A percentile compares a stretch with the other conserved stretches of the same genome.
These are phyloP conservation scores for Rhipidocladum racemiflorum DNA, from an alignment of 176 grass and related monocot genomes.

Conservation along the genomic window DNA sequence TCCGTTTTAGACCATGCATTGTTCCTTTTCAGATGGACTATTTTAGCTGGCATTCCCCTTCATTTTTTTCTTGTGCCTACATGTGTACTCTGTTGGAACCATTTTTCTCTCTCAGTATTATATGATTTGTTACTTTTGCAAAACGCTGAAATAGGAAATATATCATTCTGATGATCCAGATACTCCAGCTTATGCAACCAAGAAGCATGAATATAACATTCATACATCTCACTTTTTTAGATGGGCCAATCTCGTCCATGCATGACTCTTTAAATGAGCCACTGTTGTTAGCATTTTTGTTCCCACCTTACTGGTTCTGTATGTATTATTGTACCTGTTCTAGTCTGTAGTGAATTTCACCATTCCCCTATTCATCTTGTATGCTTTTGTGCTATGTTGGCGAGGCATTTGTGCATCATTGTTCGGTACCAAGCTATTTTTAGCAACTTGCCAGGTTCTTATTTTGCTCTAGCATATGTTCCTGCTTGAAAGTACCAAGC, in stretches of 20 bases:
- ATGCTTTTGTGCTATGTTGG: neutral
- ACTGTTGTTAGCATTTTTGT: neutral
- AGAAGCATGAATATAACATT: neutral
- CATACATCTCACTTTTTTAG: neutral
- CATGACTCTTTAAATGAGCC: neutral
- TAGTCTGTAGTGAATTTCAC: neutral
- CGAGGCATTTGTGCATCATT: neutral
- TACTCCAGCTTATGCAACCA: neutral
- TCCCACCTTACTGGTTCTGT: neutral
- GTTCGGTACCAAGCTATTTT: neutral
- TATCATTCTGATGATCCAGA: neutral
- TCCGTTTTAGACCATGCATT: neutral
- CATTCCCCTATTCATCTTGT: neutral
- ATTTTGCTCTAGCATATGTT: too few species aligned
- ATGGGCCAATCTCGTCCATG: neutral
- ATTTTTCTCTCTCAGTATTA: neutral
- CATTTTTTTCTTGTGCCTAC: neutral
- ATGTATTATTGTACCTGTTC: neutral
- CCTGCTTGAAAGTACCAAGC: too few species aligned
- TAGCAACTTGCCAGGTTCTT: neutral
- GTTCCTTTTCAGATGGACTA: conserved; percentile 5
- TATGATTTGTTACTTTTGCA: neutral
- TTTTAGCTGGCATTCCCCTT: neutral
- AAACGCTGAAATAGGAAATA: neutral
- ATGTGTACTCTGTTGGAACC: neutral